A percentile compares a stretch with the other conserved stretches of the same genome.
Conservation (phyloP, 441 rosid genomes). For the Metrosideros polymorpha region DNA sequence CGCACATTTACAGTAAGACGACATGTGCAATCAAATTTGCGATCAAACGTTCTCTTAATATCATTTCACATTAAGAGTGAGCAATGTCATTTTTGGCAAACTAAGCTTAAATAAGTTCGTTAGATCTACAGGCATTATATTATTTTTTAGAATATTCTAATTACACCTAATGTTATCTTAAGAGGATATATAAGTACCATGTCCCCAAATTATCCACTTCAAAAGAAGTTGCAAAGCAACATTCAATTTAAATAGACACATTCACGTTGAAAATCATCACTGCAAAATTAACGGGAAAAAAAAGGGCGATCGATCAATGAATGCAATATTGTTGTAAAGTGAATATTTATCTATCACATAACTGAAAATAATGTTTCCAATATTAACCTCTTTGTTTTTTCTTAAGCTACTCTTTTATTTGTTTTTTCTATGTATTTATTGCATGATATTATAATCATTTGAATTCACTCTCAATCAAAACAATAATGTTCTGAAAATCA, state of each 20-base stretch:
- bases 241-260: too few relatives aligned
- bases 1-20: background rate
- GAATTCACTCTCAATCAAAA: background rate
- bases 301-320: background rate
- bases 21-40: fast-evolving
- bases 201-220: background rate
- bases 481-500: background rate
- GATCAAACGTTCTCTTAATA: background rate
- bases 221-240: too few relatives aligned
- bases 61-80: too few relatives aligned
- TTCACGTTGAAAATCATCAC: background rate
- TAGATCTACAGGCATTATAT: background rate
- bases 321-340: background rate
- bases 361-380: background rate
- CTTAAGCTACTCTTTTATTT: background rate
- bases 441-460: background rate
- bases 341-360: background rate
- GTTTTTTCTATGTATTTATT: background rate
- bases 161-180: background rate
- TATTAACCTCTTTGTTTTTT: background rate
- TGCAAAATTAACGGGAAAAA: background rate
- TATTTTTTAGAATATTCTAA: background rate
- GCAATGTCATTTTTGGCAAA: background rate
- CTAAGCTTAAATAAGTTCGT: background rate
- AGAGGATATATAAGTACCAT: background rate